phyloP scores from a whole-genome alignment of 2,329 filamentous ascomycete species.

The Cordyceps javanica region DNA sequence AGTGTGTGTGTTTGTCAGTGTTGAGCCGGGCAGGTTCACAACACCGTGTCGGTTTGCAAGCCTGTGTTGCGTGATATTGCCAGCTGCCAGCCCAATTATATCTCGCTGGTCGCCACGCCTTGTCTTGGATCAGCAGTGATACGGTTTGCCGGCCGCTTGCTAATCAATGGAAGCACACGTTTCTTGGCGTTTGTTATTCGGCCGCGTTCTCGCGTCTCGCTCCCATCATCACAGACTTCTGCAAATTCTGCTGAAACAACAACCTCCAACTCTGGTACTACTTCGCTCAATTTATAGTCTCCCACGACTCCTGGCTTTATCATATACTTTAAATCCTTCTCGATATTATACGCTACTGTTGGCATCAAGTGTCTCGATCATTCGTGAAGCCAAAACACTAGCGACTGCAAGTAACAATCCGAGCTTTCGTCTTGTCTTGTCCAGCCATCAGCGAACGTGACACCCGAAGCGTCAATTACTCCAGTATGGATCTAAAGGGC shows the following conservation, averaged over 20 bases:
- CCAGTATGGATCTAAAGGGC: not conserved
- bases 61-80: not conserved
- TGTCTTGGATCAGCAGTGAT: not conserved
- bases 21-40: not conserved
- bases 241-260: not conserved
- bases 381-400: not conserved
- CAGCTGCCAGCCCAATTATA: not conserved
- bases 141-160: not conserved
- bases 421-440: not conserved
- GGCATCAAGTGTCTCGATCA: not conserved
- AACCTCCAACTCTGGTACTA: no score
- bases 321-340: not conserved
- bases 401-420: not conserved
- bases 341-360: not conserved
- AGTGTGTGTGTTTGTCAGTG: not conserved
- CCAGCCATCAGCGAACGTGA: not conserved
- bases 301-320: not conserved
- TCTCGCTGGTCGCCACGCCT: not conserved
- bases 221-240: not conserved
- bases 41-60: not conserved
- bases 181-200: constrained; percentile 7
- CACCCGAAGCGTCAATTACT: not conserved
- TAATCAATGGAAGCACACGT: not conserved
- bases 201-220: constrained; percentile 5
- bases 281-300: not conserved